Conservation (phyloP, 2,329 filamentous ascomycete species). For the Myriosclerotinia duriaeana region DNA sequence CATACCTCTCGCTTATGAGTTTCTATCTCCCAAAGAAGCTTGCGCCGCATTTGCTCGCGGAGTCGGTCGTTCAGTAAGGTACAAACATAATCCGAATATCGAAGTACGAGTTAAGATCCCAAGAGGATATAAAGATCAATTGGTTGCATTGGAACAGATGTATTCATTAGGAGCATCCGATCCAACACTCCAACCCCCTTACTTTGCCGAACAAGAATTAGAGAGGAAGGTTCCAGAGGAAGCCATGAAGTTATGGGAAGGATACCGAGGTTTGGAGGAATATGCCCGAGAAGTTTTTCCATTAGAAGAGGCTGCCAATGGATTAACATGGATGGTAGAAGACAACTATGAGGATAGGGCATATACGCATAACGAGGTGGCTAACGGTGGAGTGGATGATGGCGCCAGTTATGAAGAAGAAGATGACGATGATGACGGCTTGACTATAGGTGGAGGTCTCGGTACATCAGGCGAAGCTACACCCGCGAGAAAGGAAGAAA, state of each 20-base stretch:
- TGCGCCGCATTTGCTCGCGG: constrained; percentile 78
- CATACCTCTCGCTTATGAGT: constrained; percentile 87
- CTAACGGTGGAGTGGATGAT: constrained; percentile 37
- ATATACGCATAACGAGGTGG: constrained; percentile 27
- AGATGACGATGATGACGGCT: constrained; percentile 51
- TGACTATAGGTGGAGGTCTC: constrained; percentile 36
- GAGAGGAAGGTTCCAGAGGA: constrained; percentile 68
- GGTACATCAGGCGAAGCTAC: constrained; percentile 32
- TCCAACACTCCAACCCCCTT: constrained; percentile 55
- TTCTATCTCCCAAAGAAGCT: constrained; percentile 78
- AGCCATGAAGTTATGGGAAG: constrained; percentile 85
- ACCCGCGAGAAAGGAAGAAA: constrained; percentile 39
- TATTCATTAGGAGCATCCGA: constrained; percentile 51
- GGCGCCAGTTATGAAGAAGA: constrained; percentile 40
- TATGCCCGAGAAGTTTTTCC: constrained; percentile 94
- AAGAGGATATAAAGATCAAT: constrained; percentile 81
- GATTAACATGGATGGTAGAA: constrained; percentile 84
- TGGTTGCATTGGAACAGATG: constrained; percentile 66
- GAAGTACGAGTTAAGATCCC: constrained; percentile 85
- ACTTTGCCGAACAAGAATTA: constrained; percentile 59
- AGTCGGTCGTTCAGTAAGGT: constrained; percentile 73
- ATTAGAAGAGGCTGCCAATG: constrained; percentile 91
- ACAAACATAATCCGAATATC: constrained; percentile 70
- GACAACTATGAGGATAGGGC: constrained; percentile 43
- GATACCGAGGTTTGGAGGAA: constrained; percentile 85